These are phyloP conservation scores for Diaporthe nobilis DNA, from an alignment of 2,329 filamentous ascomycete species.

Conservation along the genomic window DNA sequence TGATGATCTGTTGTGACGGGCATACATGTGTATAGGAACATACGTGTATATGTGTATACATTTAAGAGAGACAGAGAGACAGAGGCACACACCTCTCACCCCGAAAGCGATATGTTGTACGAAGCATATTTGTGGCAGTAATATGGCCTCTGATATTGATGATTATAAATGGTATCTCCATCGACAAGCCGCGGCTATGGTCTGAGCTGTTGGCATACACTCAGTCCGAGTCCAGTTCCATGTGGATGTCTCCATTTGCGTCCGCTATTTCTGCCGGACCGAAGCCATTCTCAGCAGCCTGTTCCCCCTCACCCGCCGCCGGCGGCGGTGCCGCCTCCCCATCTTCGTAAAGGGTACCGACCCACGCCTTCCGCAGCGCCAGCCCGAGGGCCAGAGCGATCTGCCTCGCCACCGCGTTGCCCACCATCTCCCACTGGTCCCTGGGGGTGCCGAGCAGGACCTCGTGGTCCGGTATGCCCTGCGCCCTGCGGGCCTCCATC, in stretches of 20 bases:
- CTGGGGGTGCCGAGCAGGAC: slow-evolving; percentile 71
- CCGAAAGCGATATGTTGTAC: too few species aligned
- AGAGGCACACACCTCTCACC: not conserved
- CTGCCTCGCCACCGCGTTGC: slow-evolving; percentile 82
- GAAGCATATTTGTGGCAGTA: too few species aligned
- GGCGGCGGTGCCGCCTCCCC: slow-evolving; percentile 22
- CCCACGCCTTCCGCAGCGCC: slow-evolving; percentile 71
- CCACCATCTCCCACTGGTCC: slow-evolving; percentile 76
- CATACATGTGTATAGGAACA: not conserved
- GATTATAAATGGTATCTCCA: too few species aligned
- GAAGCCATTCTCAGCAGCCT: not conserved
- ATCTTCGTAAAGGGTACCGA: slow-evolving; percentile 54
- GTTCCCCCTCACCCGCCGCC: slow-evolving; percentile 19
- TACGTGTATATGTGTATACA: not conserved
- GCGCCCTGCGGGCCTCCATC: slow-evolving; percentile 77
- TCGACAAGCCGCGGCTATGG: not conserved
- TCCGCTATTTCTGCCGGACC: not conserved
- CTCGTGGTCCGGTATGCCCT: slow-evolving; percentile 79
- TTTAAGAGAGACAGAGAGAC: not conserved
- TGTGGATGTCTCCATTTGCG: not conserved
- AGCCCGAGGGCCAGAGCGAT: slow-evolving; percentile 78
- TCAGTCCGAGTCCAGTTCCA: not conserved
- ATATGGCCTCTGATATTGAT: not conserved
- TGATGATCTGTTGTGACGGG: not conserved
- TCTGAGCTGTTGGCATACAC: not conserved